phyloP scores from a whole-genome alignment of 805 yeast species.

The Ogataea ramenticola region DNA sequence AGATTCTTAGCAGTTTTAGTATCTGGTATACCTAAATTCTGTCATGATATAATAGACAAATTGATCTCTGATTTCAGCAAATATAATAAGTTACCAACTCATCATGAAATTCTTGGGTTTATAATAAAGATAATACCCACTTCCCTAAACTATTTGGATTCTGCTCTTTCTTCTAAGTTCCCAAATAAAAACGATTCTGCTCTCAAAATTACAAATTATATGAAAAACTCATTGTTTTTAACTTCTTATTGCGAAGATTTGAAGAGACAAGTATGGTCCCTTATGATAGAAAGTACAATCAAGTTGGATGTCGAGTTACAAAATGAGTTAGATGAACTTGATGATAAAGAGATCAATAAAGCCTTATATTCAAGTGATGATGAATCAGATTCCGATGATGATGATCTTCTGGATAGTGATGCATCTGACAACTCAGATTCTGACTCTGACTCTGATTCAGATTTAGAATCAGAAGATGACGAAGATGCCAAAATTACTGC shows the following conservation, averaged over 20 bases:
- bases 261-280: slow-evolving; percentile 68
- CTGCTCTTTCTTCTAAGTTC: slow-evolving; percentile 49
- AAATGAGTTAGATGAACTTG: slow-evolving; percentile 78
- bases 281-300: slow-evolving; percentile 71
- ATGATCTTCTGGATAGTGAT: slow-evolving; percentile 13
- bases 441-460: slow-evolving; percentile 29
- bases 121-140: slow-evolving; percentile 77
- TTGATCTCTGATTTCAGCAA: slow-evolving; percentile 55
- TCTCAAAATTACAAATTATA: slow-evolving; percentile 50
- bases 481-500: slow-evolving; percentile 25
- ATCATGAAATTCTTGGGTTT: slow-evolving; percentile 60
- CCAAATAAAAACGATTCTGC: slow-evolving; percentile 74
- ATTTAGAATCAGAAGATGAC: slow-evolving; percentile 29
- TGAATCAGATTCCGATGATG: slow-evolving; percentile 18
- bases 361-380: slow-evolving; percentile 26
- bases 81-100: slow-evolving; percentile 24
- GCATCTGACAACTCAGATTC: slow-evolving; percentile 9
- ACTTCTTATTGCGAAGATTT: slow-evolving; percentile 71
- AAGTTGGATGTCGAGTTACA: slow-evolving; percentile 89
- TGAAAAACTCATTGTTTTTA: slow-evolving; percentile 52
- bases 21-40: slow-evolving; percentile 84
- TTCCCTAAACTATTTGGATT: slow-evolving; percentile 57
- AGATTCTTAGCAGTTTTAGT: slow-evolving; percentile 73
- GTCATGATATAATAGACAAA: slow-evolving; percentile 70
- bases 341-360: slow-evolving; percentile 61